Percentiles rank a stretch among this genome's conserved stretches.
These are phyloP conservation scores for Phragmites australis DNA, from an alignment of 176 grass and related monocot genomes.

Conservation along the genomic window DNA sequence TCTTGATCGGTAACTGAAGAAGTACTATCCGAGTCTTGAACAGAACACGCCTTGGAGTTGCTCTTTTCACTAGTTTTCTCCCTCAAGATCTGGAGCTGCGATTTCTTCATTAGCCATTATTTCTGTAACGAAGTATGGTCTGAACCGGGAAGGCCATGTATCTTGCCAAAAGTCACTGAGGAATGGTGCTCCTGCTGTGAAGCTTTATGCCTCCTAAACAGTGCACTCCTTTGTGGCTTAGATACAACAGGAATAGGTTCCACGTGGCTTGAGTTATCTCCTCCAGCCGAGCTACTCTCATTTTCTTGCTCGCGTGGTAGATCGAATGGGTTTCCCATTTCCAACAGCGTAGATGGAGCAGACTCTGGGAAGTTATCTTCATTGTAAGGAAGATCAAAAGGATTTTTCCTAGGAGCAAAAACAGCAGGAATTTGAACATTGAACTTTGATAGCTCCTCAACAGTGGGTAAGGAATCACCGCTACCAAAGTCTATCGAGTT, in stretches of 20 bases:
- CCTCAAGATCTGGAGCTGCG: conserved; percentile 10
- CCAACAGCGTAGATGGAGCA: conserved; percentile 46
- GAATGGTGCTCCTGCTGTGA: conserved; percentile 56
- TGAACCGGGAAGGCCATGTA: conserved; percentile 37
- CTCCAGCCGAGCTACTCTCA: conserved; percentile 29
- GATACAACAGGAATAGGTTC: conserved; percentile 24
- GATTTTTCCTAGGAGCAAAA: conserved; percentile 56
- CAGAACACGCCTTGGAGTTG: conserved; percentile 34
- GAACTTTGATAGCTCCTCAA: conserved; percentile 45
- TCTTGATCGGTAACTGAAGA: conserved; percentile 51
- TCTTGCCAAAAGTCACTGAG: conserved; percentile 47
- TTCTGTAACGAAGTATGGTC: conserved; percentile 55
- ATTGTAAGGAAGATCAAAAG: conserved; percentile 57
- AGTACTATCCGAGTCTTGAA: conserved; percentile 44
- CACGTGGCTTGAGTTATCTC: conserved; percentile 15
- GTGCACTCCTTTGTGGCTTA: conserved; percentile 30
- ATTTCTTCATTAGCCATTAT: conserved; percentile 40
- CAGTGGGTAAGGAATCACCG: conserved; percentile 38
- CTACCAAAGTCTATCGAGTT: conserved; percentile 48
- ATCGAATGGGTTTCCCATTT: conserved; percentile 48
- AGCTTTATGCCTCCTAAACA: conserved; percentile 70
- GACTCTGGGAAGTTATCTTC: conserved; percentile 65
- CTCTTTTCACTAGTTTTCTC: conserved; percentile 47
- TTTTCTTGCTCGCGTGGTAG: conserved; percentile 28
- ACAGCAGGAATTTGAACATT: conserved; percentile 49